Conservation (phyloP, 306 rosid genomes). For the Lablab purpureus region DNA sequence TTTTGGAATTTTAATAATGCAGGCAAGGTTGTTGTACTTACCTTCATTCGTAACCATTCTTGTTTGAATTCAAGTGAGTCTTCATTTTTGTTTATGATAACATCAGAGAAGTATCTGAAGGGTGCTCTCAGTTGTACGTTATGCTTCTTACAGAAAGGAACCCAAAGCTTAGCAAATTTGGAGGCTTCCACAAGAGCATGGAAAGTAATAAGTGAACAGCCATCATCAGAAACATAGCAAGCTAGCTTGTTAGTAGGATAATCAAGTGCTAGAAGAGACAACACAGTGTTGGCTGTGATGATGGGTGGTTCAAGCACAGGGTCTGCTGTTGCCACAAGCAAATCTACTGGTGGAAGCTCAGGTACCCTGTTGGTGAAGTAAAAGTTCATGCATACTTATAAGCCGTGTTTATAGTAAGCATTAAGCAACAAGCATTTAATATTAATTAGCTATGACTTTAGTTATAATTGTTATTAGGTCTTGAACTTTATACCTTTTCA, state of each 20-base stretch:
- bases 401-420: no score
- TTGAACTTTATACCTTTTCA: conserved; percentile 36
- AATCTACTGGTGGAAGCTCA: conserved; percentile 69
- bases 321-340: conserved; percentile 79
- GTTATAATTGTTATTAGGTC: no score
- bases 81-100: not conserved
- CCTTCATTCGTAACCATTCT: conserved; percentile 66
- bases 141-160: conserved; percentile 69
- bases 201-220: conserved; percentile 60
- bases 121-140: conserved; percentile 69
- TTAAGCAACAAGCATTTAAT: not conserved
- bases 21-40: not conserved
- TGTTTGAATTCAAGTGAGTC: conserved; percentile 45
- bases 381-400: not conserved
- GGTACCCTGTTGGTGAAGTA: conserved; percentile 41
- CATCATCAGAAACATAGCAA: conserved; percentile 86
- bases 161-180: conserved; percentile 67
- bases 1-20: not conserved
- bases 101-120: conserved; percentile 55
- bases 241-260: conserved; percentile 72
- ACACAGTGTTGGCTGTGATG: conserved; percentile 66
- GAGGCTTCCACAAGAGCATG: conserved; percentile 66
- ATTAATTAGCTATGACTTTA: no score
- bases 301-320: conserved; percentile 68
- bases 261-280: conserved; percentile 71